These are phyloP conservation scores for Hypocrella siamensis DNA, from an alignment of 2,329 filamentous ascomycete species.

Conservation along the genomic window DNA sequence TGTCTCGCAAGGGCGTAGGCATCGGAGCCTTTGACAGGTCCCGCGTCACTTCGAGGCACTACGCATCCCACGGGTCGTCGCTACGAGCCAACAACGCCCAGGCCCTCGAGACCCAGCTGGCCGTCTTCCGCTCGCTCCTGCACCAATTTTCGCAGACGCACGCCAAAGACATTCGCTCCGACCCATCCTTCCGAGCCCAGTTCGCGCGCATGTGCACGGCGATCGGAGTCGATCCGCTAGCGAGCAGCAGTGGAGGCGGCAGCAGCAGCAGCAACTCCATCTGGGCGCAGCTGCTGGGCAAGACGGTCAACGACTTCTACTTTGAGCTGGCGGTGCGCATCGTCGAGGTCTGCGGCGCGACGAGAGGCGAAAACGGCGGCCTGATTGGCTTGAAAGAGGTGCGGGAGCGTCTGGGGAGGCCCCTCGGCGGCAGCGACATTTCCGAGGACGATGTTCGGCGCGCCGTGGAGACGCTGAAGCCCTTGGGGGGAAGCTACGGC, in stretches of 20 bases:
- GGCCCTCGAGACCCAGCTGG: constrained; percentile 81
- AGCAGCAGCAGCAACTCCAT: constrained; percentile 44
- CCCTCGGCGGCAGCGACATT: constrained; percentile 56
- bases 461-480: constrained; percentile 73
- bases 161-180: constrained; percentile 87
- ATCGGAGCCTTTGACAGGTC: constrained; percentile 80
- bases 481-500: constrained; percentile 76
- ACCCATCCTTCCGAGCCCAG: constrained; percentile 87
- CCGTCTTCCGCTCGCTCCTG: constrained; percentile 87
- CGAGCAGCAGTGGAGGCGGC: constrained; percentile 23
- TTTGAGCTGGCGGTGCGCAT: constrained; percentile 94
- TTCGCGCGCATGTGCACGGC: constrained; percentile 97
- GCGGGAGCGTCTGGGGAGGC: constrained; percentile 55
- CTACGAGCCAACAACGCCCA: constrained; percentile 74
- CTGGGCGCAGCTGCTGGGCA: constrained; percentile 84
- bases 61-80: constrained; percentile 74
- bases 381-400: constrained; percentile 76
- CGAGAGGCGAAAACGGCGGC: constrained; percentile 80
- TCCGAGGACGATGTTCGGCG: constrained; percentile 87
- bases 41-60: constrained; percentile 73
- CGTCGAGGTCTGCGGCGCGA: constrained; percentile 81
- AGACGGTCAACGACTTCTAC: constrained; percentile 94
- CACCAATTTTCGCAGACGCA: constrained; percentile 94
- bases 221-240: constrained; percentile 89
- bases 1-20: constrained; percentile 73